Base-by-base conservation (phyloP, 176 grass and related monocot genomes). In the Lolium rigidum region DNA sequence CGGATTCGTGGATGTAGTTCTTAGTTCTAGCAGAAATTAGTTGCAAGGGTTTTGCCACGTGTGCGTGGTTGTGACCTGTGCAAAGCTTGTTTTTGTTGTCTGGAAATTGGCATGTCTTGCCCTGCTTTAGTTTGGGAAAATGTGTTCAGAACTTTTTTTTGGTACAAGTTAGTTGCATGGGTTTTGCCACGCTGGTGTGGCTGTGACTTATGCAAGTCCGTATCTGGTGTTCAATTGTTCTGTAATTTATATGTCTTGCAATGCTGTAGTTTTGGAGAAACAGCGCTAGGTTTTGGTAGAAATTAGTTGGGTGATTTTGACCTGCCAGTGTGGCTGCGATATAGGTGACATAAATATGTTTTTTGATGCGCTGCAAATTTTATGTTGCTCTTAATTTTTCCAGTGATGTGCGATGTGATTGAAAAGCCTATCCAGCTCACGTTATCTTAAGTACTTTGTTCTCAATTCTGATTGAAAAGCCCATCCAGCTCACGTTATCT, bases 1-100 rank as follows among this genome's bases (percentile, higher is more conserved):
- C 8, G 0, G 58, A 68, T 24, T 15, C 6, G 10, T 41, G 48
- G 18, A 22, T 2, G 7, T 24, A 16, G 28, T 17, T 28, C 28
- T 82, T 69, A 51, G 4, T 79, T 82, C n/a, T 82, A 28, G 48
- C 22, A 70, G 31, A 70, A 69, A 55, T 16, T 79, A 55, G 64
- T 55, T 82, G 63, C 48, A 69, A 54, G 48, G 12, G 48, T 82
- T 68, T 37, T 56, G 17, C 20, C 49, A 14, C 3, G 2, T 7
- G 14, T 1, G 1, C 21, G 49, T 57, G 26, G 70, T n/a, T 14
- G 20, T 73, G 70, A 48, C n/a, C 46, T 22, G 43, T 7, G 2
- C 12, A 73, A 73, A 1, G 5, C 12, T 46, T 48, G 21, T 14
- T 48, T 48, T 8, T 73, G 70, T 24, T 72, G 20, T 67, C 65